Evolutionary conservation across 495 filamentous ascomycete genomes (phyloP).

Genomic region (Neurospora africana): DNA sequence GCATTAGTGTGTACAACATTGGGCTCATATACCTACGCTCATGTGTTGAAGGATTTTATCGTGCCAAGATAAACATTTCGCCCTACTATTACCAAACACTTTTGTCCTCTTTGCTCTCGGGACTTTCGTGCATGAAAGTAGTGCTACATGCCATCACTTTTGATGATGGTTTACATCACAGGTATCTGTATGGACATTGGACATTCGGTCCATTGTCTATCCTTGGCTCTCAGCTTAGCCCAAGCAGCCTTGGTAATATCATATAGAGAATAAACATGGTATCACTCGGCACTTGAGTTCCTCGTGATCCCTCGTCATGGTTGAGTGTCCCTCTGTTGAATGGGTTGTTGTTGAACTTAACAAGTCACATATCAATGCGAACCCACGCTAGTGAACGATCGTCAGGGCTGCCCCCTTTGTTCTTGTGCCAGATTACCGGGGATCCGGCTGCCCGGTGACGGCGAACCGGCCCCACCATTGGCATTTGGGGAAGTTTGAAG

Average conservation of each 20-base stretch:
- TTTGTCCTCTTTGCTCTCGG: background rate
- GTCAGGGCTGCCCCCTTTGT: background rate
- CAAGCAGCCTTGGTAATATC: background rate
- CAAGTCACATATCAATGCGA: background rate
- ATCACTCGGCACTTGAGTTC: background rate
- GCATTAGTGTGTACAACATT: constrained; percentile 1
- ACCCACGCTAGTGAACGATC: background rate
- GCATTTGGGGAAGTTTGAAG: background rate
- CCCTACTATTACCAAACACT: background rate
- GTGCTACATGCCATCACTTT: background rate
- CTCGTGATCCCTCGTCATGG: background rate
- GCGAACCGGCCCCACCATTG: background rate
- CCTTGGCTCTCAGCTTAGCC: background rate
- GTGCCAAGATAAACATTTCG: background rate
- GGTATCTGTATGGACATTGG: background rate
- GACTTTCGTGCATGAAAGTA: background rate
- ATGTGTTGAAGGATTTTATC: constrained; percentile 1
- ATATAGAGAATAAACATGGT: background rate
- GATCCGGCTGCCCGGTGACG: background rate
- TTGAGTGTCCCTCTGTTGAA: background rate
- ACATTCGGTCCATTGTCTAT: background rate
- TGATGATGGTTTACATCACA: background rate
- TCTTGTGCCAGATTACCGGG: background rate
- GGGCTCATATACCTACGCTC: background rate
- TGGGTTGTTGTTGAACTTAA: background rate